These are phyloP conservation scores for Avena atlantica DNA, from an alignment of 176 grass and related monocot species.

Conservation along the genomic window DNA sequence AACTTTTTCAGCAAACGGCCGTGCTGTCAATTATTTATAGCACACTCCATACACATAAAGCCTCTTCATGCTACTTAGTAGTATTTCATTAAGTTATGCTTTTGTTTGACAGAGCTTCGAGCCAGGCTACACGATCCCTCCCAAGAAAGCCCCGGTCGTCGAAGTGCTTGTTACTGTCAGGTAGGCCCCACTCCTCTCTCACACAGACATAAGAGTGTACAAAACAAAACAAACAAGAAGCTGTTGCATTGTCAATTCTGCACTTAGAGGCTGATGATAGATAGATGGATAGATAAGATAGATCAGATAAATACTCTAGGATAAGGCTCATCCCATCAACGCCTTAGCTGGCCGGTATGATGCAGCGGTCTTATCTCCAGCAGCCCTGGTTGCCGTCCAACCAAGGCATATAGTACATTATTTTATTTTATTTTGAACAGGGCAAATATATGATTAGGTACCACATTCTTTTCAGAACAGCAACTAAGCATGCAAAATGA, in stretches of 20 bases:
- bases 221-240: not conserved
- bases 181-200: slow-evolving; percentile 43
- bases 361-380: slow-evolving; percentile 38
- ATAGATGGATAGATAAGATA: not conserved
- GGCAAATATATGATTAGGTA: slow-evolving; percentile 44
- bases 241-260: slow-evolving; percentile 36
- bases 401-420: not conserved
- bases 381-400: slow-evolving; percentile 26
- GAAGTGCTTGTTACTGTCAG: slow-evolving; percentile 67
- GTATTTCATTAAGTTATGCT: not conserved
- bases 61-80: not conserved
- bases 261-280: not conserved
- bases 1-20: slow-evolving; percentile 14
- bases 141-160: slow-evolving; percentile 66
- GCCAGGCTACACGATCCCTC: slow-evolving; percentile 68
- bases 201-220: not conserved
- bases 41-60: not conserved
- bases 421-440: too few relatives aligned
- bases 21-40: slow-evolving; percentile 17
- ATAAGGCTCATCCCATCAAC: slow-evolving; percentile 9
- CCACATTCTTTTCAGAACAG: slow-evolving; percentile 49
- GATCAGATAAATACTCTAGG: not conserved
- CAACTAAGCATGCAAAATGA: slow-evolving; percentile 20
- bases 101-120: slow-evolving; percentile 70
- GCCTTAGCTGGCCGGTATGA: slow-evolving; percentile 40